Conservation (phyloP, 2,329 filamentous ascomycete genomes). For the Fusarium sp. region DNA sequence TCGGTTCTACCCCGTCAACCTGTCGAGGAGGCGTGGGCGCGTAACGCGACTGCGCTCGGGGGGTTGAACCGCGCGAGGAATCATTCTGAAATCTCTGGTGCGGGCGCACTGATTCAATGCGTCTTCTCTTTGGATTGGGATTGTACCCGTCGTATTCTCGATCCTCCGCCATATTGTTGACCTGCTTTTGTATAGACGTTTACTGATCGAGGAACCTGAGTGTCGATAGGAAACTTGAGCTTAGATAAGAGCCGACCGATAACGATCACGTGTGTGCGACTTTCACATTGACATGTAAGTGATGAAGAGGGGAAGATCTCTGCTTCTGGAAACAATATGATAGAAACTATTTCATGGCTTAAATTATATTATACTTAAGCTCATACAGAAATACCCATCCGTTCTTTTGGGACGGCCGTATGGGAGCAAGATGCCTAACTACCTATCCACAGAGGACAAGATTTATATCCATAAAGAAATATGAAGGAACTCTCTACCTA, state of each 20-base stretch:
- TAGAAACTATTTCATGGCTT: too few species aligned
- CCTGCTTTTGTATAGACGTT: slow-evolving; percentile 4
- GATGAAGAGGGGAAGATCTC: neutral
- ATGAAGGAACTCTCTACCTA: too few species aligned
- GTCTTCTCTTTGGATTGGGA: slow-evolving; percentile 57
- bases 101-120: slow-evolving; percentile 53
- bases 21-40: slow-evolving; percentile 57
- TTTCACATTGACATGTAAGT: neutral
- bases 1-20: slow-evolving; percentile 69
- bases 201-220: neutral
- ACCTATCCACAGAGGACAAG: neutral
- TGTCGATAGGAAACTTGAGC: slow-evolving; percentile 2
- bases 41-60: slow-evolving; percentile 55
- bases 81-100: slow-evolving; percentile 51
- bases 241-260: slow-evolving; percentile 5
- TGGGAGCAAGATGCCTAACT: neutral
- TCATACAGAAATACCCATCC: too few species aligned
- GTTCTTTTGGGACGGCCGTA: too few species aligned
- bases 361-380: too few species aligned
- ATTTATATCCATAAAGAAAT: neutral
- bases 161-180: slow-evolving; percentile 52
- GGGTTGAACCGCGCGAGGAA: slow-evolving; percentile 53
- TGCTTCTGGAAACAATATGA: too few species aligned
- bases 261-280: slow-evolving; percentile 17
- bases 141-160: slow-evolving; percentile 56